A percentile compares a stretch with the other conserved stretches of the same genome.
Evolutionary conservation across 179 eudicot species (phyloP).

Genomic region (Silene coronaria): DNA sequence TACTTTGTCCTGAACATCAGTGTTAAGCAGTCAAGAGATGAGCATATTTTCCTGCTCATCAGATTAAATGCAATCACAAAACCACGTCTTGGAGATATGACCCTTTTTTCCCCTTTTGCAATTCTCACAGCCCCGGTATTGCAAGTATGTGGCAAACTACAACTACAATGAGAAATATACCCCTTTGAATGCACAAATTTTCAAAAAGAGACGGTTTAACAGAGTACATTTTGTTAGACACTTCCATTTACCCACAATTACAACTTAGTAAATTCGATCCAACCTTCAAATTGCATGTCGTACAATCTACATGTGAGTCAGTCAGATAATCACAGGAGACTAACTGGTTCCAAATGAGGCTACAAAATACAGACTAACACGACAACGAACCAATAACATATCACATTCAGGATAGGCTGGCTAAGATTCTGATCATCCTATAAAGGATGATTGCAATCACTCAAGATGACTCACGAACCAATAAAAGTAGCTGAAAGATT

Average conservation of each 20-base stretch:
- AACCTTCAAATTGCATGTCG: no score
- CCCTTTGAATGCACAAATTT: not conserved
- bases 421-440: no score
- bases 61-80: not conserved
- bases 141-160: slow-evolving; percentile 1
- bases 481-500: not conserved
- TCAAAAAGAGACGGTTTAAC: not conserved
- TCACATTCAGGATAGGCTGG: no score
- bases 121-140: not conserved
- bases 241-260: not conserved
- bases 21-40: not conserved
- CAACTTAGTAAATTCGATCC: not conserved
- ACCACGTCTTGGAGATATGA: not conserved
- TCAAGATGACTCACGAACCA: no score
- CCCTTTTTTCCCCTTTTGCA: not conserved
- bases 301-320: not conserved
- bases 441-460: no score
- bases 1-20: not conserved
- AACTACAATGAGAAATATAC: not conserved
- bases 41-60: not conserved
- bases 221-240: not conserved
- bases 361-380: not conserved
- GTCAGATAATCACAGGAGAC: not conserved
- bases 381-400: no score
- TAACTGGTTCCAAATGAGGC: not conserved